Percentiles rank a stretch among this genome's conserved stretches.
Evolutionary conservation across 805 yeast genomes (phyloP).

Genomic region (Grigorovia jiainica): DNA sequence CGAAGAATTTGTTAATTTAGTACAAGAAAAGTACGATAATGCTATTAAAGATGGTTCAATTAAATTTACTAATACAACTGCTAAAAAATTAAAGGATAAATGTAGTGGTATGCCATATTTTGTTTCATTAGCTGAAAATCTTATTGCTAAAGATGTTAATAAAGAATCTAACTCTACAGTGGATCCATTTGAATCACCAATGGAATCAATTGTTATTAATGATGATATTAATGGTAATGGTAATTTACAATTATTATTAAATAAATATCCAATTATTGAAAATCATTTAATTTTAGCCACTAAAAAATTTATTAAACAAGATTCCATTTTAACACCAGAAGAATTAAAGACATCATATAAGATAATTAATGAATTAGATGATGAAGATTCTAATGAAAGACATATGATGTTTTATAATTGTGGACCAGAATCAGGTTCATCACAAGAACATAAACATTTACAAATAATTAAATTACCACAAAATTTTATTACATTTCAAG

Average conservation of each 20-base stretch:
- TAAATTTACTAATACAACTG: slow-evolving; percentile 41
- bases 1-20: slow-evolving; percentile 28
- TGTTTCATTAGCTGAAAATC: slow-evolving; percentile 26
- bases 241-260: slow-evolving; percentile 57
- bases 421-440: slow-evolving; percentile 87
- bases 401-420: slow-evolving; percentile 83
- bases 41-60: slow-evolving; percentile 42
- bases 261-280: slow-evolving; percentile 78
- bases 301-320: slow-evolving; percentile 61
- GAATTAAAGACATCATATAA: slow-evolving; percentile 56
- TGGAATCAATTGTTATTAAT: slow-evolving; percentile 58
- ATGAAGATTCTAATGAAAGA: slow-evolving; percentile 28
- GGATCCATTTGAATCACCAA: slow-evolving; percentile 78
- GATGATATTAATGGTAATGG: slow-evolving; percentile 38
- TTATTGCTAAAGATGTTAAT: slow-evolving; percentile 31
- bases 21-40: slow-evolving; percentile 34
- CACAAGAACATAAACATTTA: slow-evolving; percentile 86
- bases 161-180: slow-evolving; percentile 26
- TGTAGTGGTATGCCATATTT: slow-evolving; percentile 26
- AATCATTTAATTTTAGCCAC: slow-evolving; percentile 77
- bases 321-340: slow-evolving; percentile 56
- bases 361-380: slow-evolving; percentile 42
- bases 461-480: slow-evolving; percentile 72
- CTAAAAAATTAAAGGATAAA: slow-evolving; percentile 25
- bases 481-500: slow-evolving; percentile 50